These are phyloP conservation scores for Biscogniauxia marginata DNA, from an alignment of 2,329 filamentous ascomycete species.

Conservation along the genomic window DNA sequence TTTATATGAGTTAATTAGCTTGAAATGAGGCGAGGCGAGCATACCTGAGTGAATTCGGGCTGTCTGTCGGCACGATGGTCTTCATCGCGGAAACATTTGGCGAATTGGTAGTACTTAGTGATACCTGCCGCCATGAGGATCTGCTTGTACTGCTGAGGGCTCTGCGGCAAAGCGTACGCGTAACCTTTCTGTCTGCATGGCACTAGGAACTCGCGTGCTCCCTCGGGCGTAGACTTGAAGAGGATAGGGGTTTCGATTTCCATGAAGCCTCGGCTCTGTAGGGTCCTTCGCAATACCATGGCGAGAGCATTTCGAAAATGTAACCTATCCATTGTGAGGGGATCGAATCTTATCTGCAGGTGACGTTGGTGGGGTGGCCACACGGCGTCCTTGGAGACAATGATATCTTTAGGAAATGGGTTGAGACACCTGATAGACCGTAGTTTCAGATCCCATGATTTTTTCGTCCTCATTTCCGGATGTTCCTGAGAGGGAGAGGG, in stretches of 20 bases:
- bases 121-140: slow-evolving; percentile 92
- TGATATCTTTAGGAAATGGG: slow-evolving; percentile 70
- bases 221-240: slow-evolving; percentile 97
- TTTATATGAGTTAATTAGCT: slow-evolving; percentile 4
- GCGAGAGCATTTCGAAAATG: slow-evolving; percentile 63
- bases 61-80: slow-evolving; percentile 89
- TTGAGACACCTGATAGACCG: slow-evolving; percentile 67
- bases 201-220: slow-evolving; percentile 90
- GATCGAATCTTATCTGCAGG: slow-evolving; percentile 78
- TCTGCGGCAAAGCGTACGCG: slow-evolving; percentile 91
- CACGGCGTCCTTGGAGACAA: slow-evolving; percentile 70
- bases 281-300: slow-evolving; percentile 30
- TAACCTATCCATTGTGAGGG: slow-evolving; percentile 65
- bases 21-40: slow-evolving; percentile 10
- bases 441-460: slow-evolving; percentile 57
- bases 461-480: not conserved
- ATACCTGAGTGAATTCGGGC: slow-evolving; percentile 90
- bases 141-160: slow-evolving; percentile 98
- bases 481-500: not conserved
- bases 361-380: slow-evolving; percentile 77
- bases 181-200: slow-evolving; percentile 74
- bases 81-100: slow-evolving; percentile 92
- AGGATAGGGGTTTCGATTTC: slow-evolving; percentile 91
- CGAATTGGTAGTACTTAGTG: slow-evolving; percentile 84
- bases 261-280: slow-evolving; percentile 51